Conservation (phyloP, 2,329 filamentous ascomycete species). For the Atkinsonella texensis region DNA sequence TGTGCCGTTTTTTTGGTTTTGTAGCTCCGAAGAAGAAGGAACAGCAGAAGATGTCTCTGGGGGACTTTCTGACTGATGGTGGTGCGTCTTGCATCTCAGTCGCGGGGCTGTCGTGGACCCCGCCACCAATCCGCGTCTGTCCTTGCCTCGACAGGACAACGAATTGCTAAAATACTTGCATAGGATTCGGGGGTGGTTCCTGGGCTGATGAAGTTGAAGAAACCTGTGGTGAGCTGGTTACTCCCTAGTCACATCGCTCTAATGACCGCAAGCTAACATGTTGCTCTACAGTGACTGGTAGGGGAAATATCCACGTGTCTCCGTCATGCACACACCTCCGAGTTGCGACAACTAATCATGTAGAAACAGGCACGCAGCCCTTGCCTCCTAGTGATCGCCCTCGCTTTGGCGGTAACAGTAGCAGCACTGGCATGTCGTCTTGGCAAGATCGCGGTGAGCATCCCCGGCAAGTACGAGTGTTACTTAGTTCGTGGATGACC, state of each 20-base stretch:
- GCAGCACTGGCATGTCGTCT: conserved; percentile 19
- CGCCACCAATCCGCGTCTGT: conserved; percentile 10
- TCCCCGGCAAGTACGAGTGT: not conserved
- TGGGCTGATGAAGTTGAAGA: conserved; percentile 99
- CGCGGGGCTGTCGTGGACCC: conserved; percentile 12
- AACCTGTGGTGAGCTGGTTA: conserved; percentile 52
- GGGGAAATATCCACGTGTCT: conserved; percentile 4
- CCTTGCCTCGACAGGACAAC: conserved; percentile 1
- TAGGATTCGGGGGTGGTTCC: conserved; percentile 54
- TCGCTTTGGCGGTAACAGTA: conserved; percentile 19
- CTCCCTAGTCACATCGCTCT: no score
- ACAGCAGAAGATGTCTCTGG: conserved; percentile 92
- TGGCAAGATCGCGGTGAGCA: conserved; percentile 34
- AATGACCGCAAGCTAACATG: conserved; percentile 15
- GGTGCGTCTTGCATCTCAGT: conserved; percentile 45
- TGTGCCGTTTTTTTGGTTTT: conserved; percentile 32
- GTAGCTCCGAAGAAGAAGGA: conserved; percentile 87
- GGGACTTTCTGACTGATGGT: conserved; percentile 87
- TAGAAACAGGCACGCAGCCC: conserved; percentile 40
- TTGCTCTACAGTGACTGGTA: conserved; percentile 23
- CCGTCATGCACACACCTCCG: not conserved
- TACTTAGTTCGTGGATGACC: not conserved
- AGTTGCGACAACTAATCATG: not conserved
- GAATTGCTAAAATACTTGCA: conserved; percentile 1
- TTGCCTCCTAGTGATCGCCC: conserved; percentile 39